Percentiles rank a stretch among this genome's conserved stretches.
These are phyloP conservation scores for Mrakia frigida DNA, from an alignment of 768 basidiomycete genomes.

Conservation along the genomic window DNA sequence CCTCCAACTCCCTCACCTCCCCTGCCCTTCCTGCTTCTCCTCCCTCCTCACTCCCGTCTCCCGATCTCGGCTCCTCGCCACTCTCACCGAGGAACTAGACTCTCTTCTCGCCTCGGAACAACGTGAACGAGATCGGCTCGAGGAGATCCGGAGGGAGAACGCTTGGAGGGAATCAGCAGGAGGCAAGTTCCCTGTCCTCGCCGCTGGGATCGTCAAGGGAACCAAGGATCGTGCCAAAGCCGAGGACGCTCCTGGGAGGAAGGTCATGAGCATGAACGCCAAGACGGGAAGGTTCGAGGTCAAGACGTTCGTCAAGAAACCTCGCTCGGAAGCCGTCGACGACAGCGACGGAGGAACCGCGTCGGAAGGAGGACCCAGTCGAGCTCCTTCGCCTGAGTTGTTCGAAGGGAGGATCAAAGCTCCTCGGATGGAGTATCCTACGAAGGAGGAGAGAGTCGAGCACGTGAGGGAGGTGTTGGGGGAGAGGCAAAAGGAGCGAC, in stretches of 20 bases:
- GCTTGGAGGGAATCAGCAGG: constrained; percentile 30
- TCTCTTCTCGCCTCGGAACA: constrained; percentile 1
- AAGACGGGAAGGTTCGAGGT: constrained; percentile 30
- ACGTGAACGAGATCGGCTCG: constrained; percentile 21
- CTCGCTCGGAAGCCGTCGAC: background rate
- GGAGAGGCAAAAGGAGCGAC: background rate
- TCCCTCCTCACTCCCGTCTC: constrained; percentile 20
- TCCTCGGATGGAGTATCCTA: constrained; percentile 5
- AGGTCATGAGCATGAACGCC: constrained; percentile 30
- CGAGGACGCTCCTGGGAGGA: constrained; percentile 11
- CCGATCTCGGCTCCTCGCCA: constrained; percentile 15
- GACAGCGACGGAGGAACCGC: background rate
- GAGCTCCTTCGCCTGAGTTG: background rate
- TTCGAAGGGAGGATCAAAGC: constrained; percentile 7
- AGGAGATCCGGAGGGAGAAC: constrained; percentile 15
- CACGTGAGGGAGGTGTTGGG: constrained; percentile 8
- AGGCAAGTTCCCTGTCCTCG: constrained; percentile 24
- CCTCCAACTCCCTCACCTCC: constrained; percentile 29
- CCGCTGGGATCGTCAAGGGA: constrained; percentile 11
- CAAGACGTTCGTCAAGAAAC: constrained; percentile 27
- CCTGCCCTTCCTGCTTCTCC: constrained; percentile 30
- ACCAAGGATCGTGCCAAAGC: background rate
- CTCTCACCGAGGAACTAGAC: constrained; percentile 15
- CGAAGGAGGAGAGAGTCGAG: constrained; percentile 9
- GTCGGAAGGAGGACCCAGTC: background rate